A percentile compares a stretch with the other conserved stretches of the same genome.
Conservation (phyloP, 805 yeast species). For the Candida manassasensis region DNA sequence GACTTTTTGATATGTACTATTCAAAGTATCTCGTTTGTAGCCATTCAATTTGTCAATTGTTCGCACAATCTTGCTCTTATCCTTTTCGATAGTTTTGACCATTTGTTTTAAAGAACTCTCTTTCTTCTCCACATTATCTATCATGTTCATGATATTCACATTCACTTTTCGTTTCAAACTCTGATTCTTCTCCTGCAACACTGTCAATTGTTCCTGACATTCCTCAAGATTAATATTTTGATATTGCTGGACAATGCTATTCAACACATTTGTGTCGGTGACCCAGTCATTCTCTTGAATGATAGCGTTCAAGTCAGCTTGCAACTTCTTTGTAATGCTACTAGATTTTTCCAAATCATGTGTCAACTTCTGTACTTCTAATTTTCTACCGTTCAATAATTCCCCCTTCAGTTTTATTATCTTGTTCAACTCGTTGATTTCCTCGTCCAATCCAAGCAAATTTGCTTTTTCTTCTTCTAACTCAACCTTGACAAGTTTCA, state of each 20-base stretch:
- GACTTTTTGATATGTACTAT: conserved; percentile 82
- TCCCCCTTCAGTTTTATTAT: conserved; percentile 43
- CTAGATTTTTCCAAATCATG: conserved; percentile 52
- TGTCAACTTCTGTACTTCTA: conserved; percentile 48
- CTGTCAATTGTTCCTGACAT: conserved; percentile 51
- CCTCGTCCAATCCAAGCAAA: conserved; percentile 69
- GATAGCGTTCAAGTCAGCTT: conserved; percentile 39
- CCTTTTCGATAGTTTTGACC: conserved; percentile 84
- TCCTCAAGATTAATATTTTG: conserved; percentile 61
- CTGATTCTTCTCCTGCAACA: conserved; percentile 54
- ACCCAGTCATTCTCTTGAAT: conserved; percentile 70
- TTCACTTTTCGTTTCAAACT: conserved; percentile 79
- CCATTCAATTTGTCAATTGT: conserved; percentile 80
- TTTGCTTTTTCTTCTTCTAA: conserved; percentile 54
- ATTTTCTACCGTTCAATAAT: conserved; percentile 41
- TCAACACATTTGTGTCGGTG: conserved; percentile 53
- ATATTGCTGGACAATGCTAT: conserved; percentile 54
- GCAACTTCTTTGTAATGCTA: conserved; percentile 31
- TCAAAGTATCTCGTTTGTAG: conserved; percentile 76
- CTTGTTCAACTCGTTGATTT: conserved; percentile 55
- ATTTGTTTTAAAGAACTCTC: conserved; percentile 70
- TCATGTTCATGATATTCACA: conserved; percentile 82
- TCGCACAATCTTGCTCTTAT: conserved; percentile 82
- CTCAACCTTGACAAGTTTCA: conserved; percentile 20
- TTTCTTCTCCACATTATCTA: conserved; percentile 86